Evolutionary conservation across 2,329 filamentous ascomycete species (phyloP).

Genomic region (Fusarium setosum): DNA sequence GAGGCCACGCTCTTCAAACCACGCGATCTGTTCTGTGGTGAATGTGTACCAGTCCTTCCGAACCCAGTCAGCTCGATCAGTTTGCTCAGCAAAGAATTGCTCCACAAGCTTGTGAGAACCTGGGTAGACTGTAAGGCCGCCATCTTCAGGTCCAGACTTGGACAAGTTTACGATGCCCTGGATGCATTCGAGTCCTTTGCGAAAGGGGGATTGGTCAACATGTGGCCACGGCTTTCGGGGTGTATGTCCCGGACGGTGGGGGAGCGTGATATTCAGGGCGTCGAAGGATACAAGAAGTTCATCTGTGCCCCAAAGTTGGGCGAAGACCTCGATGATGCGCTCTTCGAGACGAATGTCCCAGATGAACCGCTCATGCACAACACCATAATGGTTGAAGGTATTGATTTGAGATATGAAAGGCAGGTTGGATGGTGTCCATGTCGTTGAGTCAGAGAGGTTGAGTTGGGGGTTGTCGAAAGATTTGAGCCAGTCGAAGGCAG

Average conservation of each 20-base stretch:
- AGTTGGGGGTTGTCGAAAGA: not conserved
- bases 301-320: not conserved
- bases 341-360: not conserved
- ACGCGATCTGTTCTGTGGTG: not conserved
- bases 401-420: not conserved
- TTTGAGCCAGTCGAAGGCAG: not conserved
- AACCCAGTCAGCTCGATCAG: not conserved
- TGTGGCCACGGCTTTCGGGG: not conserved
- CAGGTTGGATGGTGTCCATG: not conserved
- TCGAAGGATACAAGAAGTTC: not conserved
- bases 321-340: not conserved
- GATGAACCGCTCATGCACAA: not conserved
- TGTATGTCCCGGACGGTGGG: not conserved
- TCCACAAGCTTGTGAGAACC: not conserved
- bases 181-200: not conserved
- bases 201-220: not conserved
- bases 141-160: conserved; percentile 1
- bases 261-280: not conserved
- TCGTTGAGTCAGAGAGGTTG: not conserved
- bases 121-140: not conserved
- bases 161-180: not conserved
- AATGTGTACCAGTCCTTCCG: not conserved
- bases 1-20: not conserved
- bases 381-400: not conserved
- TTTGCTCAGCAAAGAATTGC: not conserved